Percentiles rank a stretch among this genome's conserved stretches.
Evolutionary conservation across 192 early-diverging fungal genomes (phyloP).

Genomic region (Coemansia sp.): DNA sequence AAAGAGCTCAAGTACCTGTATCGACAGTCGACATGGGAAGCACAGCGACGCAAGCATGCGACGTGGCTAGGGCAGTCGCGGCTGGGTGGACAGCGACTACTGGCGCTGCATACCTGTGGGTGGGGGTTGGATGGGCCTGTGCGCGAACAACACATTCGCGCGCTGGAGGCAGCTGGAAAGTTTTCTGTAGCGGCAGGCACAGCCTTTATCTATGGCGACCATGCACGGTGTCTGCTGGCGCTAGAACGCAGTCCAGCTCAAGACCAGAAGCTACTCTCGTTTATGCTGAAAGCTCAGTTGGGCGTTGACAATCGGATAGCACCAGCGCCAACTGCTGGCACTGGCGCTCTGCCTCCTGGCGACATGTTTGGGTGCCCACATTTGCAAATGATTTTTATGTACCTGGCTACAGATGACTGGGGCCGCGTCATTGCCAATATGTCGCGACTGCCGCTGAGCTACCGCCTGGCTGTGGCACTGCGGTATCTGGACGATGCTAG

Average conservation of each 20-base stretch:
- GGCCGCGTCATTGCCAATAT: conserved; percentile 64
- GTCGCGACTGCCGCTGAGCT: conserved; percentile 67
- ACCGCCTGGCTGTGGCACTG: conserved; percentile 80
- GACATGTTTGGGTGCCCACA: conserved; percentile 62
- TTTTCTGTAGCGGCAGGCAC: conserved; percentile 85
- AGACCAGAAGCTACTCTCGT: conserved; percentile 78
- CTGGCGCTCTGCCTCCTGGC: conserved; percentile 1
- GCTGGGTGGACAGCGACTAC: conserved; percentile 37
- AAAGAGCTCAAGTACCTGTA: conserved; percentile 52
- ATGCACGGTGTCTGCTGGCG: conserved; percentile 70
- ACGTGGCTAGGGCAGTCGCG: conserved; percentile 9
- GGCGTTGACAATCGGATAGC: conserved; percentile 58
- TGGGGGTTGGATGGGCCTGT: conserved; percentile 52
- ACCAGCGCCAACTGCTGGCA: conserved; percentile 23
- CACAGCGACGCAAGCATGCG: conserved; percentile 7
- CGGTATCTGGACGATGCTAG: conserved; percentile 78
- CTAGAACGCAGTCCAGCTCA: conserved; percentile 30
- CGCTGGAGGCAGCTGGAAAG: conserved; percentile 62
- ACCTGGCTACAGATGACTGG: conserved; percentile 84
- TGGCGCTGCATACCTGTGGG: conserved; percentile 57
- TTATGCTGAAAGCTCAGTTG: conserved; percentile 48
- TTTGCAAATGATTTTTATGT: conserved; percentile 83
- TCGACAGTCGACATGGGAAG: conserved; percentile 44
- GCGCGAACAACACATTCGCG: conserved; percentile 48
- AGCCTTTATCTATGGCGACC: conserved; percentile 81